Conservation (phyloP, 192 early-diverging fungal genomes). For the Podila horticola region DNA sequence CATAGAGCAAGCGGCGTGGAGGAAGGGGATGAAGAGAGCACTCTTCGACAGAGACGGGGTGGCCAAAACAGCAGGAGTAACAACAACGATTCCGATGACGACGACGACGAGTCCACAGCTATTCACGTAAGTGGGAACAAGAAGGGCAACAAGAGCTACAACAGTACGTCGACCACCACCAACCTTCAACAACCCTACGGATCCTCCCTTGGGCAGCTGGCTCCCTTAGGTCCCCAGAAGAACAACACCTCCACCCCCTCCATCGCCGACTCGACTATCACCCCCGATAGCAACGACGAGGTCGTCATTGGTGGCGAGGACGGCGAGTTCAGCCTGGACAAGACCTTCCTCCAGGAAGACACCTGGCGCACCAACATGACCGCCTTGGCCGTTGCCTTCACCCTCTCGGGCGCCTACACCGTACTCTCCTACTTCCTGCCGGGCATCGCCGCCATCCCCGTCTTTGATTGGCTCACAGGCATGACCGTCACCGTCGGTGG, state of each 20-base stretch:
- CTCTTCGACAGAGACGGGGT: neutral
- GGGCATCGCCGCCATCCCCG: constrained; percentile 60
- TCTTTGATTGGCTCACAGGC: constrained; percentile 66
- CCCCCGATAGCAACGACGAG: neutral
- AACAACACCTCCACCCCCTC: neutral
- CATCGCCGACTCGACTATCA: neutral
- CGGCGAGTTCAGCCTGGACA: constrained; percentile 46
- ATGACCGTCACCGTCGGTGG: constrained; percentile 57
- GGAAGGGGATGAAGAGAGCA: neutral
- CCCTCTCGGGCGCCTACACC: constrained; percentile 71
- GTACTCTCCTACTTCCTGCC: constrained; percentile 72
- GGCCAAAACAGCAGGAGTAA: neutral
- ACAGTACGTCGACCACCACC: constrained; percentile 9
- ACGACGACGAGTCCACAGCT: neutral
- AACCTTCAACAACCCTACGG: constrained; percentile 4
- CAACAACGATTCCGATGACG: constrained; percentile 4
- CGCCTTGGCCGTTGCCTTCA: constrained; percentile 65
- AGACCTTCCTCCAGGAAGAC: constrained; percentile 56
- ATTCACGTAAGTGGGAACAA: neutral
- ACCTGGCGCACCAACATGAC: constrained; percentile 71
- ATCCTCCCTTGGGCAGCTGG: constrained; percentile 22
- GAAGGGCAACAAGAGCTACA: constrained; percentile 2
- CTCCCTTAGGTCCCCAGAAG: constrained; percentile 15
- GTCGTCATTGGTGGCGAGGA: constrained; percentile 33
- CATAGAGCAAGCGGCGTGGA: neutral